Evolutionary conservation across 2,329 filamentous ascomycete genomes (phyloP), one percentile per base, ranked within the genome.

Genomic region (Fusarium clavum): DNA sequence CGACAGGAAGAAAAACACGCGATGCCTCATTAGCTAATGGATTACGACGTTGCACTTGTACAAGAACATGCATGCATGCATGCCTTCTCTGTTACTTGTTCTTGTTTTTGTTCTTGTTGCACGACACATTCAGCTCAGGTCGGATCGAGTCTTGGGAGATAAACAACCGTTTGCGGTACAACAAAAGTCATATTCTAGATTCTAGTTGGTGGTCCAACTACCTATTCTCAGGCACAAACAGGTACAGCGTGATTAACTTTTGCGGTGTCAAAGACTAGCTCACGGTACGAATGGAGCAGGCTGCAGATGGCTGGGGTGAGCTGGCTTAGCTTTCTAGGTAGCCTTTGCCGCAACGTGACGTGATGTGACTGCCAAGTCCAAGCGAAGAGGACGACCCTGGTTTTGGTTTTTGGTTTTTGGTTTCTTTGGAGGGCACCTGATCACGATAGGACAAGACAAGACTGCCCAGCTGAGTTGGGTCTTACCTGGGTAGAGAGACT

Each of bases 341-440:
- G 34, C 34, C 18, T 38, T 38, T 38, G 18, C 47, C 41, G 59
- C 44, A 57, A 67, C 62, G 66, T 67, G 66, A 67, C 46, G 66
- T 70, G 67, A 70, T 45, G 64, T 53, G 62, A 64, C 67, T 41
- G 44, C 41, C 47, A 69, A 49, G 54, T n/a, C 44, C 27, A 43
- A 44, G 40, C 41, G 29, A 29, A 47, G 40, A 51, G 64, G 57
- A 56, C 67, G 57, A 56, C 67, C 63, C 52, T 70, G 61, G 58
- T 52, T 43, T 53, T 52, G 32, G 49, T 40, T 52, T 52, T 52
- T 49, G 46, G 46, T 25, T 43, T 51, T 51, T 51, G 48, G 48
- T 14, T 24, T 41, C 34, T 34, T 54, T 67, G 30, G 48, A 43
- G 58, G 67, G 58, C 68, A 64, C 67, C 68, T 70, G 68, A 70